Conservation (phyloP, 495 filamentous ascomycete genomes). For the Talaromyces proteolyticus region DNA sequence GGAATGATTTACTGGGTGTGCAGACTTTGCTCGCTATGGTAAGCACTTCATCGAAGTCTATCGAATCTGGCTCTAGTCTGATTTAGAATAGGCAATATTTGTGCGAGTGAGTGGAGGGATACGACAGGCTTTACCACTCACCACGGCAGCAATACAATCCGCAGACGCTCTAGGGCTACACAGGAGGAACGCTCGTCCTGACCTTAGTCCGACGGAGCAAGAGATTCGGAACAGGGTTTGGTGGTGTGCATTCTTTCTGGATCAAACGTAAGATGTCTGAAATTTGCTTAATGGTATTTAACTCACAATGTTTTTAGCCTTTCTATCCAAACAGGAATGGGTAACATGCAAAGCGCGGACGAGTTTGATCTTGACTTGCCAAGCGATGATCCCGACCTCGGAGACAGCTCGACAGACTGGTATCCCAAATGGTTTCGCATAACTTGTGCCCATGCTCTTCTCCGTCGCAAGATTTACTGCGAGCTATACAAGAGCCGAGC, state of each 20-base stretch:
- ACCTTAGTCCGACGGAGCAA: conserved; percentile 73
- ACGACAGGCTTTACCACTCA: conserved; percentile 81
- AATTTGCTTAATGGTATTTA: background rate
- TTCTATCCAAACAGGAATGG: conserved; percentile 80
- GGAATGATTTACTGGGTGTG: conserved; percentile 88
- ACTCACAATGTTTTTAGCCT: conserved; percentile 37
- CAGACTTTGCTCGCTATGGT: conserved; percentile 92
- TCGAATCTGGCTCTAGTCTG: too few species aligned
- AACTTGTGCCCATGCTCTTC: conserved; percentile 60
- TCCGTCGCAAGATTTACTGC: conserved; percentile 64
- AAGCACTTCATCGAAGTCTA: conserved; percentile 4
- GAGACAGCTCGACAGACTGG: conserved; percentile 57
- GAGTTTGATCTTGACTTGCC: conserved; percentile 95
- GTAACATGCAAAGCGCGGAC: conserved; percentile 87
- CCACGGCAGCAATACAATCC: conserved; percentile 84
- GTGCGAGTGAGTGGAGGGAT: conserved; percentile 92
- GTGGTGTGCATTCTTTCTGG: conserved; percentile 93
- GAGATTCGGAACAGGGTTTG: conserved; percentile 95
- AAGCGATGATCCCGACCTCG: conserved; percentile 67
- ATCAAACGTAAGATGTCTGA: conserved; percentile 62
- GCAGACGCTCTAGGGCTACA: conserved; percentile 94
- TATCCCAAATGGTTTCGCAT: conserved; percentile 1
- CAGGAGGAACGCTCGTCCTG: conserved; percentile 77
- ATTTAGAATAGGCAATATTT: conserved; percentile 81
- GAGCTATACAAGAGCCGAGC: conserved; percentile 85